Percentiles rank a stretch among this genome's conserved stretches.
phyloP scores from a whole-genome alignment of 2,329 filamentous ascomycete species.

The Xylariaceae sp. region DNA sequence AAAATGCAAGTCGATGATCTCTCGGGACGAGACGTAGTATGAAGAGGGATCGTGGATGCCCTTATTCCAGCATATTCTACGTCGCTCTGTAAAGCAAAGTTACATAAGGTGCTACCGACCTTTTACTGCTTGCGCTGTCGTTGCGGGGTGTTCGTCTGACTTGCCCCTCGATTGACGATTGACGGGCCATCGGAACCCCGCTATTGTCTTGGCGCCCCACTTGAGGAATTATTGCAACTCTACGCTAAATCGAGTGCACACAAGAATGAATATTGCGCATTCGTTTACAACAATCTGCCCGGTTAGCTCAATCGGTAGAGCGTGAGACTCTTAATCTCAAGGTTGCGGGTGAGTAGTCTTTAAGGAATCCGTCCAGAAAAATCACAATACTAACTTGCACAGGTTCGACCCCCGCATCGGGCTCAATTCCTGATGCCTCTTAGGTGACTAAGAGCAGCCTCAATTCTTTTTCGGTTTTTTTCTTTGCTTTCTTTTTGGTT shows the following conservation, averaged over 20 bases:
- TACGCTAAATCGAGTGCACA: not conserved
- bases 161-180: not conserved
- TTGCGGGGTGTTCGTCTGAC: not conserved
- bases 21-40: not conserved
- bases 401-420: conserved; percentile 45
- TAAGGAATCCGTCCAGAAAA: not conserved
- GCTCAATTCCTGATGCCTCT: conserved; percentile 39
- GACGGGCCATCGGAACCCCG: not conserved
- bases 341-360: conserved; percentile 29
- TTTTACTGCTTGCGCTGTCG: not conserved
- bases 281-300: conserved; percentile 32
- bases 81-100: too few relatives aligned
- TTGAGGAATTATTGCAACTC: not conserved
- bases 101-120: not conserved
- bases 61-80: too few relatives aligned
- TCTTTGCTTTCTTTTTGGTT: not conserved
- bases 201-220: not conserved
- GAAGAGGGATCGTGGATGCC: not conserved
- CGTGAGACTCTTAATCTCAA: conserved; percentile 62
- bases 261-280: not conserved
- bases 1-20: not conserved
- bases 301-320: conserved; percentile 69
- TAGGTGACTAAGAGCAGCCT: conserved; percentile 4
- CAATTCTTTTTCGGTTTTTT: not conserved
- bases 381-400: not conserved